Evolutionary conservation across 1,139 yeast genomes (phyloP).

Genomic region (Debaryomycetaceae sp.): DNA sequence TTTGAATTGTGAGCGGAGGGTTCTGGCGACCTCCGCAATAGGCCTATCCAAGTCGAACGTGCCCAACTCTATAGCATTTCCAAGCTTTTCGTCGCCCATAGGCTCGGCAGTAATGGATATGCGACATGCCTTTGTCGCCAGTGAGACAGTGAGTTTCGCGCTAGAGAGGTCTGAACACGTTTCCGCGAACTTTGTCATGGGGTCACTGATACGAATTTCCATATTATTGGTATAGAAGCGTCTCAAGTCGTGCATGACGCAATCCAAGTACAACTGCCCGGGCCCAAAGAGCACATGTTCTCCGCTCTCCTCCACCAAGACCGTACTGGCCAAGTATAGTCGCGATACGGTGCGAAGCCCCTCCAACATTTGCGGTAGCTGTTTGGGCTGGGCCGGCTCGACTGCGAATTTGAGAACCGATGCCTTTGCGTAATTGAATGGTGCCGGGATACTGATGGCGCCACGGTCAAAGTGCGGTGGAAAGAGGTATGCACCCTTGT

Average conservation of each 20-base stretch:
- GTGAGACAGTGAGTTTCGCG: constrained; percentile 50
- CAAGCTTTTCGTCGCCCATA: constrained; percentile 37
- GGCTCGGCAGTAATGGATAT: constrained; percentile 79
- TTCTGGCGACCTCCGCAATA: constrained; percentile 36
- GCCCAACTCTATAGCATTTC: constrained; percentile 48
- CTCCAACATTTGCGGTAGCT: constrained; percentile 59
- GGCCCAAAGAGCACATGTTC: constrained; percentile 74
- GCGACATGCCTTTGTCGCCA: constrained; percentile 43
- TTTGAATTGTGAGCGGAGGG: constrained; percentile 44
- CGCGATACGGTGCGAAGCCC: constrained; percentile 55
- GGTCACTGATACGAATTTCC: constrained; percentile 76
- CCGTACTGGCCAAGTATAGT: constrained; percentile 53
- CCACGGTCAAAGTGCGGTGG: constrained; percentile 8
- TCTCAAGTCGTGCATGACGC: constrained; percentile 69
- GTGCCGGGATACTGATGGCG: constrained; percentile 1
- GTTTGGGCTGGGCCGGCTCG: constrained; percentile 73
- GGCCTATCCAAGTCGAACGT: constrained; percentile 28
- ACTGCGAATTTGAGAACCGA: constrained; percentile 75
- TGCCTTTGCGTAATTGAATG: constrained; percentile 1
- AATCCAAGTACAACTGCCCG: constrained; percentile 85
- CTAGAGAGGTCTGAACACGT: constrained; percentile 61
- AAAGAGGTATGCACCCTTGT: constrained; percentile 50
- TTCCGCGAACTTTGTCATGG: constrained; percentile 72
- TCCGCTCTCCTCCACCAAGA: constrained; percentile 80
- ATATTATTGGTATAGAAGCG: constrained; percentile 44